Conservation (phyloP, 2,329 filamentous ascomycete genomes). For the Lithohypha guttulata region DNA sequence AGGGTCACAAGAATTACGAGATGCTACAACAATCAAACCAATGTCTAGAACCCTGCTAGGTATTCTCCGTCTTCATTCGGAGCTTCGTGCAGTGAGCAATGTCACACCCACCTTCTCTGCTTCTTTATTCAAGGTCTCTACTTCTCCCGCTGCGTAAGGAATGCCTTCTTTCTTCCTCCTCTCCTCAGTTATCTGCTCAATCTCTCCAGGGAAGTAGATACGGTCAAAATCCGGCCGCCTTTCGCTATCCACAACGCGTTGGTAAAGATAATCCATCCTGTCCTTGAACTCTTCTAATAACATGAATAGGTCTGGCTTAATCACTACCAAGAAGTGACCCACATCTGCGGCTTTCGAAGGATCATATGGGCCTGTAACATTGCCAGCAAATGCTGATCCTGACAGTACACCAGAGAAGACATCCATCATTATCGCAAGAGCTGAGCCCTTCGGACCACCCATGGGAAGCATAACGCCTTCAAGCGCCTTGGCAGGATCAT, state of each 20-base stretch:
- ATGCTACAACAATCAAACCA: too few species aligned
- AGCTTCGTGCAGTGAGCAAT: neutral
- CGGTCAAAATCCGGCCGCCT: conserved; percentile 44
- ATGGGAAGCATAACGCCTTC: conserved; percentile 75
- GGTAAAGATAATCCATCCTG: conserved; percentile 48
- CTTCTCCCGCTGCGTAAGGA: conserved; percentile 39
- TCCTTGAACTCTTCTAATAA: conserved; percentile 55
- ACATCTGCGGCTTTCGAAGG: conserved; percentile 57
- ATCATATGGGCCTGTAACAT: conserved; percentile 69
- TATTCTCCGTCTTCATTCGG: too few species aligned
- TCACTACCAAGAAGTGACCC: conserved; percentile 60
- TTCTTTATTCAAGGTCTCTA: conserved; percentile 41
- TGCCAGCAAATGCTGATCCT: conserved; percentile 65
- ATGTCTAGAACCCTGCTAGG: too few species aligned
- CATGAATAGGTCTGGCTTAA: conserved; percentile 68
- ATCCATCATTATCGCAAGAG: conserved; percentile 74
- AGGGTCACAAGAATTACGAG: too few species aligned
- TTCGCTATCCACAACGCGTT: conserved; percentile 42
- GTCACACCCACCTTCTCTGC: conserved; percentile 33
- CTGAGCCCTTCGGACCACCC: conserved; percentile 74
- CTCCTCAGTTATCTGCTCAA: conserved; percentile 41
- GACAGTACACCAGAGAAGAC: conserved; percentile 71
- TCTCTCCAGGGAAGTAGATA: conserved; percentile 49
- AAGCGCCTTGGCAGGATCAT: conserved; percentile 60
- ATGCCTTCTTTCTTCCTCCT: conserved; percentile 35